Conservation (phyloP, 805 yeast genomes). For the Yamadazyma philogaea region DNA sequence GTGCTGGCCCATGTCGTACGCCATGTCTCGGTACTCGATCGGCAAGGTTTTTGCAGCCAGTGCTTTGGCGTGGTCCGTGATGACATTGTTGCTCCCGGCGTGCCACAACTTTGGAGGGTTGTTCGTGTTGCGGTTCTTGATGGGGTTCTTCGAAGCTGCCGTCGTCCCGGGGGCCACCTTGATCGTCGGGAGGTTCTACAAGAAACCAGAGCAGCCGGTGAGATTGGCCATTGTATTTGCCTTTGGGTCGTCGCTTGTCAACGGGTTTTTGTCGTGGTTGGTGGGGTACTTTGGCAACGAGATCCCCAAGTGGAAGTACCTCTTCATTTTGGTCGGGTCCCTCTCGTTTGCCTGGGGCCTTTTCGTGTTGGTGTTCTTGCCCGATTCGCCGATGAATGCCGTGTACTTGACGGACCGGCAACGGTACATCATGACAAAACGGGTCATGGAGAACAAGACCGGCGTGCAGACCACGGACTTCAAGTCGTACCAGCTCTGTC, state of each 20-base stretch:
- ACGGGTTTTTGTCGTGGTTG: constrained; percentile 22
- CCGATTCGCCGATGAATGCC: constrained; percentile 20
- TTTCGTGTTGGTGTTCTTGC: constrained; percentile 20
- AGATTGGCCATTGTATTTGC: constrained; percentile 19
- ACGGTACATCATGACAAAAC: constrained; percentile 14
- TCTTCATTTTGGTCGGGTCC: constrained; percentile 23
- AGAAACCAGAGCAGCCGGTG: constrained; percentile 17
- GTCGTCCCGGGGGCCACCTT: constrained; percentile 20
- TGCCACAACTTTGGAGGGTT: constrained; percentile 16
- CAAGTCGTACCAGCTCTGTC: constrained; percentile 20
- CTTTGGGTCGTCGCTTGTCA: constrained; percentile 21
- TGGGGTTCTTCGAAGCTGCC: constrained; percentile 30
- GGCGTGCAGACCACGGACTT: constrained; percentile 18
- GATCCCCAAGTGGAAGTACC: constrained; percentile 20
- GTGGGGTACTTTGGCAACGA: constrained; percentile 17
- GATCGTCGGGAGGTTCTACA: constrained; percentile 16
- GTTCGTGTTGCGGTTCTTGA: constrained; percentile 17
- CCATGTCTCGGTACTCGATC: constrained; percentile 19
- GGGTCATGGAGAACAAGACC: constrained; percentile 16
- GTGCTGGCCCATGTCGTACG: constrained; percentile 18
- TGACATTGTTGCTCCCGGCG: constrained; percentile 15
- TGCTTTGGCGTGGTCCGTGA: constrained; percentile 17
- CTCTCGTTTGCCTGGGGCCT: constrained; percentile 20
- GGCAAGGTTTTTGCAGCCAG: constrained; percentile 23
- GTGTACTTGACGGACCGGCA: constrained; percentile 17